Percentiles rank a stretch among this genome's conserved stretches.
Evolutionary conservation across 225 moss, liverwort and hornwort genomes (phyloP).

Genomic region (Sphagnum contortum): DNA sequence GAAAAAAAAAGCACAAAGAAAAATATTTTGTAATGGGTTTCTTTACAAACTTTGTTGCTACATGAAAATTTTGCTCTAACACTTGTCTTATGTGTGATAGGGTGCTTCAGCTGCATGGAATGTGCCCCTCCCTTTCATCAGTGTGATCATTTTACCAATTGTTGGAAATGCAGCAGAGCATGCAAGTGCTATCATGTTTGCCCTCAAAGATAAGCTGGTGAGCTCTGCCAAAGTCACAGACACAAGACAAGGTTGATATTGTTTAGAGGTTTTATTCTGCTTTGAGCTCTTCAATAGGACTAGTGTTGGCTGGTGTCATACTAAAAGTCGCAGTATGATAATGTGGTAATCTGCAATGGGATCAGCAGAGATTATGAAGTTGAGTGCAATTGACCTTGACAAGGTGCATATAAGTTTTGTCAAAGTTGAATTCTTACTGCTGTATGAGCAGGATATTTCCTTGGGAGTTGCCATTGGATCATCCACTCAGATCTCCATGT

Average conservation of each 20-base stretch:
- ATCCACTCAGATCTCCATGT: constrained; percentile 87
- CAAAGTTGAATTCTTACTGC: not conserved
- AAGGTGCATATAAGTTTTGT: too few relatives aligned
- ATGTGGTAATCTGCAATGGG: too few relatives aligned
- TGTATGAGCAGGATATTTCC: constrained; percentile 51
- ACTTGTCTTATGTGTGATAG: constrained; percentile 7
- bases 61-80: not conserved
- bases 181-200: constrained; percentile 86
- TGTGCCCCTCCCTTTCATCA: constrained; percentile 69
- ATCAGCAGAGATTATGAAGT: too few relatives aligned
- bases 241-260: too few relatives aligned
- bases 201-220: constrained; percentile 73
- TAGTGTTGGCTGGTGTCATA: too few relatives aligned
- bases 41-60: too few relatives aligned
- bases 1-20: too few relatives aligned
- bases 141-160: constrained; percentile 73
- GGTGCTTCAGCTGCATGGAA: constrained; percentile 62
- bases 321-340: too few relatives aligned
- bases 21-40: too few relatives aligned
- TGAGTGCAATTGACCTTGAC: too few relatives aligned
- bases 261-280: too few relatives aligned
- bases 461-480: constrained; percentile 83
- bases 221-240: not conserved
- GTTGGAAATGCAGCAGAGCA: constrained; percentile 91
- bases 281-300: too few relatives aligned